Base-by-base conservation (phyloP, 306 rosid genomes). In the Begonia peltatifolia region DNA sequence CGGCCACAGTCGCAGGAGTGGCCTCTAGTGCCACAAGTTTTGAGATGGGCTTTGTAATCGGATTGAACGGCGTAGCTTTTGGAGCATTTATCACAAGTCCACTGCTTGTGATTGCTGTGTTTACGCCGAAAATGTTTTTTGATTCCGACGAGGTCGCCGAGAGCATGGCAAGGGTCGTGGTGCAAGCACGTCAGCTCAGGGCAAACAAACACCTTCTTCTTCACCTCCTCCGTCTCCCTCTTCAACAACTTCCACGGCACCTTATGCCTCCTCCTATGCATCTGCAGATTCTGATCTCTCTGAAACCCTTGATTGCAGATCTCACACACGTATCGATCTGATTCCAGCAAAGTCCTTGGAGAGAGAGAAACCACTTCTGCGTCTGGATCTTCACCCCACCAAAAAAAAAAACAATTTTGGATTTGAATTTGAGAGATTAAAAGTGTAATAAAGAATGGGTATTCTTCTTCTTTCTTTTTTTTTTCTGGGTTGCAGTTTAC, bases 1-100 rank as follows among this genome's bases (percentile, higher is more conserved):
- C 99, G 95, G 64, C 99, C 99, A 49, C 99, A 90, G 63, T 90
- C 99, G 57, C 99, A 90, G 35, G 99, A 90, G 62, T 90, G 99
- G 66, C 99, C 99, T 50, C 96, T 52, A 48, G 99, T 80, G n/a
- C 99, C 99, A 49, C 99, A 90, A 23, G 95, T 90, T 66, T 90
- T 90, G 84, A 90, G 82, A 54, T 90, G 99, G 1, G 96, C 99
- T 63, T 90, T 90, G 85, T 72, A 90, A 64, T 90, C 99, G 30
- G 99, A 90, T 48, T 83, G 99, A 48, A 90, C 99, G 0, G 99
- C 99, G 59, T 90, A 90, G 4, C 79, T 95, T 62, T 90, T 90
- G 56, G 82, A 79, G 69, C 99, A 90, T 53, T 75, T 86, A 14
- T 75, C 82, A 63, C 99, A 90, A 2, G 83, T 94, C 99, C 99